A percentile compares a stretch with the other conserved stretches of the same genome.
phyloP scores from a whole-genome alignment of 1,284 basidiomycete genomes.

The Sparassis latifolia region DNA sequence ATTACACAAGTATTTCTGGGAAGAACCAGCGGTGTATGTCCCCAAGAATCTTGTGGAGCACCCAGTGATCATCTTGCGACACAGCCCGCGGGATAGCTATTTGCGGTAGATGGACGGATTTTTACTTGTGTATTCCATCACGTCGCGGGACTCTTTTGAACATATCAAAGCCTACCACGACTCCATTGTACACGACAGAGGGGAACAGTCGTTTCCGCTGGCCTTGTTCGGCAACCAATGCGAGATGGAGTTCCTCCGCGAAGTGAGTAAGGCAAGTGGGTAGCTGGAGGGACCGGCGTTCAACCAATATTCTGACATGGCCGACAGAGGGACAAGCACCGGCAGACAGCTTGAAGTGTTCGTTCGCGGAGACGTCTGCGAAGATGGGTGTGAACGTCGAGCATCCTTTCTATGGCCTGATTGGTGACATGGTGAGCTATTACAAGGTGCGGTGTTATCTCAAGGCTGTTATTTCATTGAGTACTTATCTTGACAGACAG shows the following conservation, averaged over 20 bases:
- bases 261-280: slow-evolving; percentile 93
- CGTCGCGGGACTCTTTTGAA: slow-evolving; percentile 95
- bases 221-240: slow-evolving; percentile 99
- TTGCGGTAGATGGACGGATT: slow-evolving; percentile 98
- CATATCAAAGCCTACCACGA: slow-evolving; percentile 98
- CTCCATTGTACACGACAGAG: slow-evolving; percentile 95
- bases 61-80: slow-evolving; percentile 1
- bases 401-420: slow-evolving; percentile 94
- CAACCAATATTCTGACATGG: neutral
- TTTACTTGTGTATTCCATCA: slow-evolving; percentile 98
- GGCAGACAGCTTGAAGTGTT: slow-evolving; percentile 94
- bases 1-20: slow-evolving; percentile 97
- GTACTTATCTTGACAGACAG: too few relatives aligned
- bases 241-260: slow-evolving; percentile 96
- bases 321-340: slow-evolving; percentile 90
- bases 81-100: slow-evolving; percentile 94
- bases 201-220: slow-evolving; percentile 96
- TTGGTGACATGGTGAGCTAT: slow-evolving; percentile 94
- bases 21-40: slow-evolving; percentile 96
- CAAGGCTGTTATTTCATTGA: too few relatives aligned
- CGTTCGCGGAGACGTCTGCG: slow-evolving; percentile 97
- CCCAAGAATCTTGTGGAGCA: neutral
- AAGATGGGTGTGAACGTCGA: slow-evolving; percentile 99
- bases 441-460: slow-evolving; percentile 61
- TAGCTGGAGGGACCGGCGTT: slow-evolving; percentile 2